A percentile compares a stretch with the other conserved stretches of the same genome.
Conservation (phyloP, 306 rosid species). For the Ziziphus jujuba region DNA sequence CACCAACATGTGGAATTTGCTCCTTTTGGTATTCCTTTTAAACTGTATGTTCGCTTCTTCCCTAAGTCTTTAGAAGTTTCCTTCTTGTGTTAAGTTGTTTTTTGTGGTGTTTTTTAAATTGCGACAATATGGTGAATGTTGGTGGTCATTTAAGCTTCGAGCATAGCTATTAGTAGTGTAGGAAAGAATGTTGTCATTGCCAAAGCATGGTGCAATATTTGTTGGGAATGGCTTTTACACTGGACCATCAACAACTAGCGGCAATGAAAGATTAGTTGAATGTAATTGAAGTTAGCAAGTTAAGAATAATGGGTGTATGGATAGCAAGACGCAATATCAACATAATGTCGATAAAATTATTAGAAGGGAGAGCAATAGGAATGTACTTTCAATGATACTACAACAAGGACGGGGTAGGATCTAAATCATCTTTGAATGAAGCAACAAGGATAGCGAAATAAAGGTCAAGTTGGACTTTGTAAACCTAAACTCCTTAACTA, state of each 20-base stretch:
- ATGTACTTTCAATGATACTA: slow-evolving; percentile 92
- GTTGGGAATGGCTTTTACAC: slow-evolving; percentile 65
- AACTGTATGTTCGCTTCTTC: slow-evolving; percentile 69
- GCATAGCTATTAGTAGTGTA: slow-evolving; percentile 56
- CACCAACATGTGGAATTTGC: slow-evolving; percentile 88
- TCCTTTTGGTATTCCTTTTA: slow-evolving; percentile 77
- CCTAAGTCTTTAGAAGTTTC: slow-evolving; percentile 83
- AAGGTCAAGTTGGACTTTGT: too few species aligned
- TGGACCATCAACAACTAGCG: slow-evolving; percentile 48
- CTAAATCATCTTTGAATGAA: too few species aligned
- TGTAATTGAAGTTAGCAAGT: slow-evolving; percentile 63
- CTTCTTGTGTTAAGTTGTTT: slow-evolving; percentile 46
- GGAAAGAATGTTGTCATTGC: slow-evolving; percentile 82
- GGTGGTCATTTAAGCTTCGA: slow-evolving; percentile 49
- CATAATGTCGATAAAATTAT: slow-evolving; percentile 83
- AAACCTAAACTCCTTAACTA: too few species aligned
- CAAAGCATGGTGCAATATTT: slow-evolving; percentile 63
- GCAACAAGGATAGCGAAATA: too few species aligned
- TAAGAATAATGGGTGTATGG: slow-evolving; percentile 64
- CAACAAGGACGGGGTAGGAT: too few species aligned
- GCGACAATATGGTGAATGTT: slow-evolving; percentile 54
- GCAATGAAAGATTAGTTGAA: slow-evolving; percentile 63
- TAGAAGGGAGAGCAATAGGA: slow-evolving; percentile 77
- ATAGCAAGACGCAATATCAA: slow-evolving; percentile 81
- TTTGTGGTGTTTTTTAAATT: slow-evolving; percentile 57